These are phyloP conservation scores for Hypericum androsaemum DNA, from an alignment of 345 rosid genomes.

Conservation along the genomic window DNA sequence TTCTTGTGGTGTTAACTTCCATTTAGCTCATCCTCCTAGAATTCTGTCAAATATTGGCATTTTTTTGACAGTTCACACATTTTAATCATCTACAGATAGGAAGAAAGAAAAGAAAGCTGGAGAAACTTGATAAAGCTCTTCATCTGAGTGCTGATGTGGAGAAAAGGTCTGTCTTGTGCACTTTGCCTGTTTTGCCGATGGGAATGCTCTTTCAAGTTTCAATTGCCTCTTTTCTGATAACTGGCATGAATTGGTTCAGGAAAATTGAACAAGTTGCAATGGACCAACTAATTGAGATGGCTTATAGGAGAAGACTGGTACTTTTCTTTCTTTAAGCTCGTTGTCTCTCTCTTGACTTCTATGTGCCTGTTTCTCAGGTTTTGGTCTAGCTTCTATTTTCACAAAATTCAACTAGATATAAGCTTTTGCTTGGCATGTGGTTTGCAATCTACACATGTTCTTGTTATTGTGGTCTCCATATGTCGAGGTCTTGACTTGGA, in stretches of 20 bases:
- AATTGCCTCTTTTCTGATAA: constrained; percentile 8
- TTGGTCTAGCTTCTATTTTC: too few relatives aligned
- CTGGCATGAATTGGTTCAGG: constrained; percentile 34
- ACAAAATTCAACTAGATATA: too few relatives aligned
- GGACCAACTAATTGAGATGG: constrained; percentile 81
- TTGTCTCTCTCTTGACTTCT: too few relatives aligned
- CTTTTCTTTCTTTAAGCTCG: background rate
- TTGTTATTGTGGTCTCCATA: too few relatives aligned
- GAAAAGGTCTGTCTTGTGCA: constrained; percentile 38
- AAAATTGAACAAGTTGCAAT: constrained; percentile 60
- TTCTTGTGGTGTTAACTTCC: background rate
- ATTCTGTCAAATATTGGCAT: background rate
- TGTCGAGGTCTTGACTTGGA: too few relatives aligned
- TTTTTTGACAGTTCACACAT: constrained; percentile 5
- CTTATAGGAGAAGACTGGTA: constrained; percentile 79
- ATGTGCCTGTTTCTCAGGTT: too few relatives aligned
- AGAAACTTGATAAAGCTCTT: constrained; percentile 47
- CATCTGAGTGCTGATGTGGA: constrained; percentile 43
- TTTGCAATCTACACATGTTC: too few relatives aligned
- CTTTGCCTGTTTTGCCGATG: constrained; percentile 11
- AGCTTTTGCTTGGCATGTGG: too few relatives aligned
- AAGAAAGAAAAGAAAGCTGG: constrained; percentile 49
- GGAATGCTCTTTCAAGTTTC: constrained; percentile 7
- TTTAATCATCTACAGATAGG: constrained; percentile 39
- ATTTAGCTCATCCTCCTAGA: constrained; percentile 1